phyloP scores from a whole-genome alignment of 176 grass and related monocot species.

The Rhynchospora breviuscula region DNA sequence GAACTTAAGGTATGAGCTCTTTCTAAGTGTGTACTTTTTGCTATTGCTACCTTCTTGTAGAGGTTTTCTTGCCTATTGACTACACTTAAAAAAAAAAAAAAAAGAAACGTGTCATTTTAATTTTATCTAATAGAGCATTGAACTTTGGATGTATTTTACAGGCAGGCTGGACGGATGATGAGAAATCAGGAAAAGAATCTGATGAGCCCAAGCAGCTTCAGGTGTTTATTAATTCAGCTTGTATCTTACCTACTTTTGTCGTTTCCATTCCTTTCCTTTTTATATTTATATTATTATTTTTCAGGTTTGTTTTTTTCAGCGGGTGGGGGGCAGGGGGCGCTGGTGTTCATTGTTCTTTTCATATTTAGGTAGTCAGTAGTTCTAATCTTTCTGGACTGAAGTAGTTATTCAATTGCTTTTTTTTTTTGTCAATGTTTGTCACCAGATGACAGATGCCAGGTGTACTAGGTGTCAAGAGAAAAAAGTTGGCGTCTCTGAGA shows the following conservation, averaged over 20 bases:
- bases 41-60: neutral
- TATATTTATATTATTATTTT: neutral
- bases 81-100: neutral
- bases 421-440: slow-evolving; percentile 16
- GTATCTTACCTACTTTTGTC: neutral
- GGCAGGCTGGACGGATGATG: slow-evolving; percentile 65
- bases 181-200: slow-evolving; percentile 68
- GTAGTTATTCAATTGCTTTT: neutral
- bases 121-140: neutral
- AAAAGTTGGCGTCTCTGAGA: slow-evolving; percentile 69
- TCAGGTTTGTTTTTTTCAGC: neutral
- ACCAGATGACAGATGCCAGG: slow-evolving; percentile 86
- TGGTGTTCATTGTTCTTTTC: neutral
- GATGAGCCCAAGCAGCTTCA: slow-evolving; percentile 55
- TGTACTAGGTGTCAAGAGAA: slow-evolving; percentile 74
- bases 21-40: neutral
- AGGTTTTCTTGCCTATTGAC: neutral
- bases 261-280: neutral
- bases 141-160: slow-evolving; percentile 29
- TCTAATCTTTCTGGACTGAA: neutral
- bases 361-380: neutral
- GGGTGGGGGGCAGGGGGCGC: no score
- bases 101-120: neutral
- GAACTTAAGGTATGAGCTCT: slow-evolving; percentile 72
- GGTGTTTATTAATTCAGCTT: neutral